Base-by-base conservation (phyloP, 2,329 filamentous ascomycete species). In the Pyrenochaeta sp. region DNA sequence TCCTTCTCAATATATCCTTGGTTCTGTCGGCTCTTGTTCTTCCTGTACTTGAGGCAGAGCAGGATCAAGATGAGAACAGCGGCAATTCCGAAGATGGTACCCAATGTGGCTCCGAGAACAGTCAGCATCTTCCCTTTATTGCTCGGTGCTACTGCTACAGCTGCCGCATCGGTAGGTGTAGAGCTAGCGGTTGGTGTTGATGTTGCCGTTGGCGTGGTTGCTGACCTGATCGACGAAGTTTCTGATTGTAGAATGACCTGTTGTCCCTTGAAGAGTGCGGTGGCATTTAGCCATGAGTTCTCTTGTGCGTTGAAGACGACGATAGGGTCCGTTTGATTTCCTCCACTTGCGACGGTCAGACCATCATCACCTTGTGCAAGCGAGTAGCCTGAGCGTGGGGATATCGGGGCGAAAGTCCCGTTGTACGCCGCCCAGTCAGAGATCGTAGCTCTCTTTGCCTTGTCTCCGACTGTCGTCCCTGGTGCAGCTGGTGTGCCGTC, bases 61-160 rank as follows among this genome's bases (percentile, higher is more conserved):
- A 96, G 78, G n/a, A 90, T 66, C 1, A 89, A 68, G 18, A 88
- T 78, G n/a, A 95, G 75, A 6, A 96, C 65, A 1, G 84, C 73
- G 14, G 87, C 84, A 38, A 90, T 75, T 13, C 88, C 90, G 38
- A 89, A 81, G 15, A 96, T 84, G n/a, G 86, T 85, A 9, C 92
- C 91, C 1, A 97, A 79, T 0, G 89, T 89, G 36, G 89, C 89
- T 22, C 89, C 92, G 1, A 96, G 79, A 19, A 96, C 87, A 6
- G 84, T 74, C 40, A 79, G 55, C 63, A 72, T 84, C 55, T 71
- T 80, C 75, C 65, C 60, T 53, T 78, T 72, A 51, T 67, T 70
- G 45, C 67, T 67, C 20, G 60, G 67, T 48, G 43, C 56, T 28
- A 43, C 58, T 31, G 50, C 53, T 38, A 57, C 56, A 27, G 64